Percentiles rank a stretch among this genome's conserved stretches.
Conservation (phyloP, 2,329 filamentous ascomycete genomes). For the Aspergillus jensenii region DNA sequence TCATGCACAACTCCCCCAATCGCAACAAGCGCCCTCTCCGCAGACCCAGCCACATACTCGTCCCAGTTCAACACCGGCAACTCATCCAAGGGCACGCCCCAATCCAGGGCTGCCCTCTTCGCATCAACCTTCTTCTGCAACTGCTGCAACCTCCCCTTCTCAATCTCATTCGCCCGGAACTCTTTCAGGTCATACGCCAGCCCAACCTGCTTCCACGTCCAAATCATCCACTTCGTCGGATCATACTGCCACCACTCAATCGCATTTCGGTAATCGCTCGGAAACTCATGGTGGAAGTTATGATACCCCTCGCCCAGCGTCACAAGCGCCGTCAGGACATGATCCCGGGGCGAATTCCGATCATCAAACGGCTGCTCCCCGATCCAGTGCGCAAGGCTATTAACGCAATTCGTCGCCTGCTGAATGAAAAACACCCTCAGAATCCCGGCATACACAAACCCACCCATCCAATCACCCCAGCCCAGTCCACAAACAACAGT, state of each 20-base stretch:
- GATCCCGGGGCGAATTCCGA: conserved; percentile 15
- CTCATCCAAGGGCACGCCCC: conserved; percentile 8
- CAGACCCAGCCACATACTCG: conserved; percentile 1
- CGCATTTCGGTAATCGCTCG: conserved; percentile 17
- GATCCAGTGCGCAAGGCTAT: conserved; percentile 66
- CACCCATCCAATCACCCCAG: conserved; percentile 17
- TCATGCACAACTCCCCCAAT: conserved; percentile 17
- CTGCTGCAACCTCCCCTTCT: conserved; percentile 17
- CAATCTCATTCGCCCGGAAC: conserved; percentile 15
- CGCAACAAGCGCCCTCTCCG: neutral
- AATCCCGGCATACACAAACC: conserved; percentile 59
- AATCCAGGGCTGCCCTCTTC: conserved; percentile 4
- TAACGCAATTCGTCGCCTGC: conserved; percentile 80
- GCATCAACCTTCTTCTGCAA: conserved; percentile 11
- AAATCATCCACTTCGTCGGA: conserved; percentile 19
- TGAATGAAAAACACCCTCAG: conserved; percentile 75
- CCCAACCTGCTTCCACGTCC: conserved; percentile 13
- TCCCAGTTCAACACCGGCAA: conserved; percentile 16
- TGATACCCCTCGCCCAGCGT: conserved; percentile 19
- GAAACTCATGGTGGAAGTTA: conserved; percentile 22
- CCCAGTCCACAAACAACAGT: conserved; percentile 8
- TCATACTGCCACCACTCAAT: conserved; percentile 20
- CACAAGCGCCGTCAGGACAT: conserved; percentile 12
- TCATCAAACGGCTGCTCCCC: conserved; percentile 19
- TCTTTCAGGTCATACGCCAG: conserved; percentile 15